A percentile compares a stretch with the other conserved stretches of the same genome.
These are phyloP conservation scores for Knoxia roxburghii DNA, from an alignment of 257 asterid species.

Conservation along the genomic window DNA sequence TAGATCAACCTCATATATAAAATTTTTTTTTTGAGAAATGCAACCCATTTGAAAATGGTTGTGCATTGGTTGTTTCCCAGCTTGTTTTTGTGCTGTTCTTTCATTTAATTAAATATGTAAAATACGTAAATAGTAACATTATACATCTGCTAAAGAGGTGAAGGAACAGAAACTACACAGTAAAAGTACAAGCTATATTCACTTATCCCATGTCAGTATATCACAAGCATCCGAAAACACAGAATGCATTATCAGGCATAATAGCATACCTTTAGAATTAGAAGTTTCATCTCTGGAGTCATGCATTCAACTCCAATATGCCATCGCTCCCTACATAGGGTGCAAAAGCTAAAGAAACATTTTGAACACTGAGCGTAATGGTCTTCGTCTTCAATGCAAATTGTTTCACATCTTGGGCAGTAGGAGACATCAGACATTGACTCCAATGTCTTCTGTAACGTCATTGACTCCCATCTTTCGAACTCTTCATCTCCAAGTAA, in stretches of 20 bases:
- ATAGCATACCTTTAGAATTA: constrained; percentile 52
- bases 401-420: constrained; percentile 95
- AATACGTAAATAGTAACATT: no score
- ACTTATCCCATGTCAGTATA: background rate
- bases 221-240: background rate
- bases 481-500: constrained; percentile 66
- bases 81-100: background rate
- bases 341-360: constrained; percentile 82
- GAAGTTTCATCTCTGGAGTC: constrained; percentile 70
- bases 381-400: constrained; percentile 78
- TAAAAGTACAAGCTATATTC: background rate
- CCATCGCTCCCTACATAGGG: constrained; percentile 71
- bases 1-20: background rate
- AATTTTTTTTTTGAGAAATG: background rate
- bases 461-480: constrained; percentile 73
- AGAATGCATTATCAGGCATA: constrained; percentile 5
- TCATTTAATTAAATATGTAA: no score
- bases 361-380: constrained; percentile 81
- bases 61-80: background rate
- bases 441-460: constrained; percentile 66
- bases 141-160: background rate
- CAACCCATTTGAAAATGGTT: background rate
- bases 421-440: constrained; percentile 81
- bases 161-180: background rate
- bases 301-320: constrained; percentile 82